Evolutionary conservation across 768 basidiomycete species (phyloP).

Genomic region (Amanita thiersii): DNA sequence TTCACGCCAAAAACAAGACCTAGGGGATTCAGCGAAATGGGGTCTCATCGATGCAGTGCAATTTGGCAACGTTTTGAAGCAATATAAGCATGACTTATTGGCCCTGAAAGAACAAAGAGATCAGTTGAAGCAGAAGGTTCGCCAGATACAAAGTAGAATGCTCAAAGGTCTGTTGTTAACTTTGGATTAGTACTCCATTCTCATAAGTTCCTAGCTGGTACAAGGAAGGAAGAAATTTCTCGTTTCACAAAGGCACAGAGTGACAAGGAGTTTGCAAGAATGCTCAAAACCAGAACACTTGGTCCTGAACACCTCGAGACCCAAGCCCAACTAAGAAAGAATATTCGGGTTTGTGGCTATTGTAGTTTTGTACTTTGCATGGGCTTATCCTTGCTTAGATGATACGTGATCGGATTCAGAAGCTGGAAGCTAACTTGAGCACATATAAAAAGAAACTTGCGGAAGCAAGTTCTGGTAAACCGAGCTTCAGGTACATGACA

Average conservation of each 20-base stretch:
- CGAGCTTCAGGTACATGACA: constrained; percentile 47
- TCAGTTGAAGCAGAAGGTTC: constrained; percentile 32
- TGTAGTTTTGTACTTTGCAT: constrained; percentile 1
- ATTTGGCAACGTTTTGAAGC: constrained; percentile 40
- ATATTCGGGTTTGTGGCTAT: constrained; percentile 49
- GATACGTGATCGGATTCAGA: constrained; percentile 67
- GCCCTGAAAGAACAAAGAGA: constrained; percentile 35
- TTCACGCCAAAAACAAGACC: constrained; percentile 33
- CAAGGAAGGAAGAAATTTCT: constrained; percentile 74
- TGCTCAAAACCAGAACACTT: constrained; percentile 67
- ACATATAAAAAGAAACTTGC: constrained; percentile 62
- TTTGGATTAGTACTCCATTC: background rate
- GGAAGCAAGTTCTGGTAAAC: constrained; percentile 52
- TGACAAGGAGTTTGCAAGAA: constrained; percentile 73
- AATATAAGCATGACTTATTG: constrained; percentile 45
- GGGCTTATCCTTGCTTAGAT: constrained; percentile 27
- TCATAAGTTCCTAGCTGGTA: constrained; percentile 45
- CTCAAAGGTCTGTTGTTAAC: constrained; percentile 46
- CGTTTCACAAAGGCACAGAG: constrained; percentile 72
- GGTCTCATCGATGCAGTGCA: constrained; percentile 39
- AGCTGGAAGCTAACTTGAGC: constrained; percentile 70
- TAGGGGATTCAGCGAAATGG: constrained; percentile 45
- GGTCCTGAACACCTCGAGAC: constrained; percentile 85
- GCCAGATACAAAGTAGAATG: constrained; percentile 55
- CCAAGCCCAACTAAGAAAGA: constrained; percentile 66